Percentiles rank a stretch among this genome's conserved stretches.
Conservation (phyloP, 2,329 filamentous ascomycete genomes). For the Pseudonectria foliicola region DNA sequence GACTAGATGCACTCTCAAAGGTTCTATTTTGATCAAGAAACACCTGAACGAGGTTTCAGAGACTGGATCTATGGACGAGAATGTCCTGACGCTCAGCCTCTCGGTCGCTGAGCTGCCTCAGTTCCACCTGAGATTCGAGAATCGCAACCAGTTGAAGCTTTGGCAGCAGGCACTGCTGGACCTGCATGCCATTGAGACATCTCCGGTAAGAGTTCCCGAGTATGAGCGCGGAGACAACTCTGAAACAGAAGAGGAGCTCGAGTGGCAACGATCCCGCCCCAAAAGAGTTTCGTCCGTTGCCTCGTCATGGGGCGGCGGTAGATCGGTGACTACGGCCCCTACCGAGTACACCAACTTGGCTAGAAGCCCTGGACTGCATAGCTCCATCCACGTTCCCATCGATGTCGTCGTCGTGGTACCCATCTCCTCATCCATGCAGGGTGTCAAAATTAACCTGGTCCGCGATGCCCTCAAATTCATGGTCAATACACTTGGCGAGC, state of each 20-base stretch:
- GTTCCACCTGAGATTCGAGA: conserved; percentile 87
- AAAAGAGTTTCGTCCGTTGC: conserved; percentile 76
- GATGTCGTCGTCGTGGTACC: conserved; percentile 96
- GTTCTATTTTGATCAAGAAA: conserved; percentile 96
- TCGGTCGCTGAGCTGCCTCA: conserved; percentile 88
- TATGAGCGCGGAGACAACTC: conserved; percentile 72
- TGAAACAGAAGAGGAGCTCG: conserved; percentile 75
- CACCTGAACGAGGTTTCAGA: conserved; percentile 86
- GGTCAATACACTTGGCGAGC: conserved; percentile 79
- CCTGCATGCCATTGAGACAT: conserved; percentile 64
- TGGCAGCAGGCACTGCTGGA: conserved; percentile 87
- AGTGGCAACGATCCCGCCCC: conserved; percentile 60
- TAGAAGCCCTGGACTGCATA: conserved; percentile 33
- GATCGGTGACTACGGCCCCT: conserved; percentile 79
- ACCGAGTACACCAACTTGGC: conserved; percentile 82
- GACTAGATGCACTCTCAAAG: conserved; percentile 82
- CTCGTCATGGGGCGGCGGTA: conserved; percentile 72
- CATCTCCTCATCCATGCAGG: conserved; percentile 97
- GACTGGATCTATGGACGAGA: conserved; percentile 63
- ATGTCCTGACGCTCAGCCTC: conserved; percentile 79
- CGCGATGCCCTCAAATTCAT: conserved; percentile 89
- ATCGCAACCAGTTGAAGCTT: conserved; percentile 73
- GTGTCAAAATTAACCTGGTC: conserved; percentile 93
- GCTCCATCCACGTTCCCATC: conserved; percentile 76
- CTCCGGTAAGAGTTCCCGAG: conserved; percentile 61